Conservation (phyloP, 2,329 filamentous ascomycete species). For the Paraphaeosphaeria minitans region DNA sequence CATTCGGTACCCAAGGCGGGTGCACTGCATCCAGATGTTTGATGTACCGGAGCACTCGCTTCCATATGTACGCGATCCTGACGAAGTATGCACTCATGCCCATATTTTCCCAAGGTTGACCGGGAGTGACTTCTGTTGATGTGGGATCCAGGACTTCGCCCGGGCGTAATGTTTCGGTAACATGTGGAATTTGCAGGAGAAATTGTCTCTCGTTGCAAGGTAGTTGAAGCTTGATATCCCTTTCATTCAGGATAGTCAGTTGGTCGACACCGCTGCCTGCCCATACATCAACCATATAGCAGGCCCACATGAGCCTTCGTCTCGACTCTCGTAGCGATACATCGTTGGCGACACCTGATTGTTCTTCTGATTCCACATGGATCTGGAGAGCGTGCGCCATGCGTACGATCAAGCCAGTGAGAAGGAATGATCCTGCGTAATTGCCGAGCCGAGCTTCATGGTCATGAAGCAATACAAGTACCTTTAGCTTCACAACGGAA, state of each 20-base stretch:
- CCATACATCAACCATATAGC: constrained; percentile 44
- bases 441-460: constrained; percentile 40
- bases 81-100: constrained; percentile 42
- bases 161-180: constrained; percentile 35
- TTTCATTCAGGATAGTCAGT: constrained; percentile 40
- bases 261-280: constrained; percentile 42
- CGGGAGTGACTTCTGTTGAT: constrained; percentile 29
- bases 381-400: constrained; percentile 42
- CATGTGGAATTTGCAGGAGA: constrained; percentile 35
- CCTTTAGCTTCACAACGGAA: constrained; percentile 38
- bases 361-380: constrained; percentile 38
- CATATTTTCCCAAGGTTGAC: constrained; percentile 37
- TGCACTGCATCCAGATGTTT: constrained; percentile 41
- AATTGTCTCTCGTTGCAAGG: constrained; percentile 43
- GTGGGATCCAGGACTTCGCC: constrained; percentile 34
- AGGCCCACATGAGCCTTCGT: constrained; percentile 43
- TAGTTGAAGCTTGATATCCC: constrained; percentile 40
- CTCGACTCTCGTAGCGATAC: constrained; percentile 36
- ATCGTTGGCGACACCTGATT: constrained; percentile 34
- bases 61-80: constrained; percentile 40
- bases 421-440: constrained; percentile 39
- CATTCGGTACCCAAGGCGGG: constrained; percentile 35
- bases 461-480: constrained; percentile 38
- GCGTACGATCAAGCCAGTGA: constrained; percentile 38
- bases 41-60: constrained; percentile 38